Base-by-base conservation (phyloP, 2,329 filamentous ascomycete genomes). In the Colletotrichum melonis region DNA sequence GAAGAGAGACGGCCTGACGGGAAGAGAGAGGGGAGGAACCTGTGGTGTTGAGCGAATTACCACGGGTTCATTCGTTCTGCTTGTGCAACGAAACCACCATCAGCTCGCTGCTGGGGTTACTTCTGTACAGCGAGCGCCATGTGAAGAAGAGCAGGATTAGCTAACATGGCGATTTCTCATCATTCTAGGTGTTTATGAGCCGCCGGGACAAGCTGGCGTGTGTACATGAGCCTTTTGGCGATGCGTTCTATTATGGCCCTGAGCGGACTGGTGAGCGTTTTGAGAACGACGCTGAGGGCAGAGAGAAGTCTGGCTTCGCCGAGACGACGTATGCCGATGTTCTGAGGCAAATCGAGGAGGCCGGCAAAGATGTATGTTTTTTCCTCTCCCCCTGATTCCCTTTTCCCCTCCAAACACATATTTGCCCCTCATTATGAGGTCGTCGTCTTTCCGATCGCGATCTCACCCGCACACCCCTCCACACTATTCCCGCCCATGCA, bases 161-260 rank as follows among this genome's bases (percentile, higher is more conserved):
- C 72, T 70, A 67, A 69, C 63, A 14, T 46, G 26, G 54, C 28
- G 42, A 38, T 35, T 42, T 42, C 19, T 28, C n/a, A 14, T 14
- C 46, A 24, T 6, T 67, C 54, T 77, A 97, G 94, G 95, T 98
- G 76, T 98, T 99, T 84, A 98, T 98, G 96, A 98, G 95, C 78
- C 93, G 95, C 77, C 90, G 90, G 78, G 92, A 97, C 80, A 92
- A 88, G 67, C 89, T 98, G 73, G 88, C 92, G 78, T 97, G 94
- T 81, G 88, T 97, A 78, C 97, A 98, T 83, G 97, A 99, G 86
- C 97, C 97, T 5, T 98, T 98, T 84, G 96, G 96, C 67, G 97
- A 98, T 84, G 94, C 95, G 74, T 98, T 96, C 81, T 98, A 98
- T 86, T 98, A 93, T 80, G 96, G 97, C 65, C 95, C 96, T 7